Conservation (phyloP, 169 alveolate species). For the Cryptosporidium xiaoi region DNA sequence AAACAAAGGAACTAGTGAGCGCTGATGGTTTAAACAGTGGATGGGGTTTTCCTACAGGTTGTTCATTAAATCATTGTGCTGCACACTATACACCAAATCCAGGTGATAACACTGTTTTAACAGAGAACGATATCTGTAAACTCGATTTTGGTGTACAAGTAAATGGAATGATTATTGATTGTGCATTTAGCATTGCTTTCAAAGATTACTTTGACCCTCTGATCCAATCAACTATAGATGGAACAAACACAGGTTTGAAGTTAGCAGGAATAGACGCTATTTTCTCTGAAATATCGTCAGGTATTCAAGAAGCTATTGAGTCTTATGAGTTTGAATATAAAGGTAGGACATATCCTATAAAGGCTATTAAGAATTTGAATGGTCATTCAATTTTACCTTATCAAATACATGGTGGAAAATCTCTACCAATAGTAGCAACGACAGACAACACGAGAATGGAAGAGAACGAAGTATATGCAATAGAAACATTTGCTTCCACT, state of each 20-base stretch:
- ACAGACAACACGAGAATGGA: conserved; percentile 95
- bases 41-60: conserved; percentile 99
- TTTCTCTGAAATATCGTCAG: conserved; percentile 97
- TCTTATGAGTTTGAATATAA: conserved; percentile 95
- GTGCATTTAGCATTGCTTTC: conserved; percentile 99
- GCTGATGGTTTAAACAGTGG: conserved; percentile 97
- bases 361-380: conserved; percentile 95
- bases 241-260: conserved; percentile 97
- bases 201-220: conserved; percentile 86
- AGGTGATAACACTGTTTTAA: conserved; percentile 81
- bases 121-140: conserved; percentile 96
- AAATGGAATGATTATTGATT: conserved; percentile 98
- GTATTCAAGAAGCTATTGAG: conserved; percentile 98
- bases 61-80: conserved; percentile 96
- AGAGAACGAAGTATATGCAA: conserved; percentile 99
- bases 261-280: conserved; percentile 99
- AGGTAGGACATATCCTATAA: conserved; percentile 92
- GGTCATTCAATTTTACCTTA: conserved; percentile 98
- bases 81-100: conserved; percentile 99
- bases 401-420: conserved; percentile 98
- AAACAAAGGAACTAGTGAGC: conserved; percentile 93
- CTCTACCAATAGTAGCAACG: conserved; percentile 97
- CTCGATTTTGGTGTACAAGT: conserved; percentile 99
- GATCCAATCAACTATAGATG: conserved; percentile 97
- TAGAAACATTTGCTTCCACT: conserved; percentile 98